Conservation (phyloP, 208 protist species). For the Leishmania tarentolae region DNA sequence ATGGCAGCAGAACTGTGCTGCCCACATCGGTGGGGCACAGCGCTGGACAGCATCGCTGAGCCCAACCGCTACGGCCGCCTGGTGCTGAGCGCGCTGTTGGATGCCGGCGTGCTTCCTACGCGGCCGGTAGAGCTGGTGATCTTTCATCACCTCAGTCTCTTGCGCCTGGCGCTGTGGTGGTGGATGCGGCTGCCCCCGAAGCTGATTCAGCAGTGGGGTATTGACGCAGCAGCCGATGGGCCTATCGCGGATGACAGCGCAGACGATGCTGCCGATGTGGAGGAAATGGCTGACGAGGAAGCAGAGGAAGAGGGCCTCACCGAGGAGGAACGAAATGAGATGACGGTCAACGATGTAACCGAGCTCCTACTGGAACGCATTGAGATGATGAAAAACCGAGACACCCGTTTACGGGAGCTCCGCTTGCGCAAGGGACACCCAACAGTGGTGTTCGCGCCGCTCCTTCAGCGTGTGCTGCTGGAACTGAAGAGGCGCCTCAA, state of each 20-base stretch:
- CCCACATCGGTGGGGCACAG: conserved; percentile 22
- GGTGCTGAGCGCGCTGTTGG: conserved; percentile 40
- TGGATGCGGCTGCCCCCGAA: conserved; percentile 48
- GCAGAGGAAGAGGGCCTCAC: conserved; percentile 26
- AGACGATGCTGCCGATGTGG: conserved; percentile 3
- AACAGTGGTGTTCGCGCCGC: conserved; percentile 46
- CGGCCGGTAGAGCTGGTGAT: conserved; percentile 33
- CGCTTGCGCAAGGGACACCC: conserved; percentile 11
- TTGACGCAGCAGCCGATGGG: conserved; percentile 24
- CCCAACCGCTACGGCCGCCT: conserved; percentile 28
- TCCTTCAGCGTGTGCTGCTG: conserved; percentile 53
- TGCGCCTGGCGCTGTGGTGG: conserved; percentile 72
- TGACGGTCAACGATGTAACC: conserved; percentile 19
- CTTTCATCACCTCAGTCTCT: conserved; percentile 34
- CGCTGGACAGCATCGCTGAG: conserved; percentile 33
- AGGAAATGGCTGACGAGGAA: conserved; percentile 9
- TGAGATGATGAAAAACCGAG: background rate
- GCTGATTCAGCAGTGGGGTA: conserved; percentile 50
- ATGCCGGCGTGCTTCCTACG: conserved; percentile 49
- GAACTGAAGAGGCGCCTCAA: conserved; percentile 69
- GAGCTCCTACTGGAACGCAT: conserved; percentile 21
- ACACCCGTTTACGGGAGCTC: background rate
- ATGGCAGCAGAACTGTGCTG: background rate
- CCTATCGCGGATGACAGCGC: conserved; percentile 22
- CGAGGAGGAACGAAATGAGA: conserved; percentile 21